phyloP scores from a whole-genome alignment of 108 stramenopile genomes.

The Nitzschia palea region DNA sequence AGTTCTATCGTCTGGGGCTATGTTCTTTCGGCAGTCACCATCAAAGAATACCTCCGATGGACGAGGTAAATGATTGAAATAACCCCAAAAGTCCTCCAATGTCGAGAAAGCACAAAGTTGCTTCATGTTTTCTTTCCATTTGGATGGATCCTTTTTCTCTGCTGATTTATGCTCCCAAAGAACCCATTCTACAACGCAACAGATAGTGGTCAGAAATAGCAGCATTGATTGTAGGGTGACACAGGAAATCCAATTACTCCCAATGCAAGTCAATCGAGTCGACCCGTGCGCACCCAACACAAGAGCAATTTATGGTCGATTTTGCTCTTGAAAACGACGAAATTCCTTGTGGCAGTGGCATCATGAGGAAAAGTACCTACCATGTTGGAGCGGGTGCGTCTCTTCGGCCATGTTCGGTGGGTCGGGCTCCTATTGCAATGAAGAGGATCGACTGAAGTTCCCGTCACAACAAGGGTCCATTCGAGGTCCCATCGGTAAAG shows the following conservation, averaged over 20 bases:
- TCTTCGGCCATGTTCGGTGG: slow-evolving; percentile 32
- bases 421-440: neutral
- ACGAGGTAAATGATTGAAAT: slow-evolving; percentile 84
- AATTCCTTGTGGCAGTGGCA: no score
- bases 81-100: slow-evolving; percentile 92
- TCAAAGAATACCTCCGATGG: slow-evolving; percentile 87
- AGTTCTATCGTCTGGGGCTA: slow-evolving; percentile 66
- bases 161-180: slow-evolving; percentile 79
- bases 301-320: neutral
- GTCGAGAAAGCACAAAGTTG: slow-evolving; percentile 80
- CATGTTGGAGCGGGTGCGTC: slow-evolving; percentile 46
- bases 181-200: slow-evolving; percentile 71
- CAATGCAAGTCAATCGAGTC: slow-evolving; percentile 6
- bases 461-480: no score
- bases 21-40: slow-evolving; percentile 76
- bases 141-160: slow-evolving; percentile 56
- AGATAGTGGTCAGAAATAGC: neutral
- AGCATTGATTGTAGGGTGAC: no score
- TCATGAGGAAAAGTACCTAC: slow-evolving; percentile 20
- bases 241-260: no score
- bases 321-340: no score
- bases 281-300: neutral
- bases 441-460: neutral
- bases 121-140: slow-evolving; percentile 89
- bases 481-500: no score